phyloP scores from a whole-genome alignment of 1,284 basidiomycete genomes.

The Cryptococcus hybrid region DNA sequence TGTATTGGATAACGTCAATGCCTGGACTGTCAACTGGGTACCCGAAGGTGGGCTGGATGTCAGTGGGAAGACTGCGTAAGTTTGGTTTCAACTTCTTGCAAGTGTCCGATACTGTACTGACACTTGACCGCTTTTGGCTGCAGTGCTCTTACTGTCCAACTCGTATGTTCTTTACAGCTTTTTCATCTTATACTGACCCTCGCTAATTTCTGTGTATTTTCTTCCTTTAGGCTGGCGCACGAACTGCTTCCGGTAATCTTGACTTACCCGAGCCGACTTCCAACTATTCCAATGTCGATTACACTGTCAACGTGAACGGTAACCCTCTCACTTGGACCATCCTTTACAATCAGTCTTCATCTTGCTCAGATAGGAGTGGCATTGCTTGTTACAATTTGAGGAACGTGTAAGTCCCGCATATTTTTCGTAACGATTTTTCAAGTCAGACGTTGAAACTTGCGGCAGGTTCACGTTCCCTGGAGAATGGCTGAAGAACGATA shows the following conservation, averaged over 20 bases:
- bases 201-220: background rate
- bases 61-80: slow-evolving; percentile 7
- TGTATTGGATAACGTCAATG: slow-evolving; percentile 18
- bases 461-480: slow-evolving; percentile 14
- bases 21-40: slow-evolving; percentile 20
- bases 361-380: slow-evolving; percentile 17
- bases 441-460: background rate
- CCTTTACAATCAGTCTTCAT: slow-evolving; percentile 15
- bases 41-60: background rate
- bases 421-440: background rate
- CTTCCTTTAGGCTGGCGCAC: slow-evolving; percentile 5
- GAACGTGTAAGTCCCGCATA: slow-evolving; percentile 3
- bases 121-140: too few relatives aligned
- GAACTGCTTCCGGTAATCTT: slow-evolving; percentile 17
- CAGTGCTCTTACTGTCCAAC: slow-evolving; percentile 5
- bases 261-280: slow-evolving; percentile 15
- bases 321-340: slow-evolving; percentile 18
- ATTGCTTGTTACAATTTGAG: slow-evolving; percentile 21
- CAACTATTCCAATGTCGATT: slow-evolving; percentile 8
- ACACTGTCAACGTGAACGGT: slow-evolving; percentile 14
- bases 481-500: slow-evolving; percentile 13
- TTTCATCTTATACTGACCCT: too few relatives aligned
- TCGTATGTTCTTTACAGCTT: background rate
- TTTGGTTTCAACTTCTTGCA: background rate
- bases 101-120: background rate